These are phyloP conservation scores for Didymella lethalis DNA, from an alignment of 2,329 filamentous ascomycete species.

Conservation along the genomic window DNA sequence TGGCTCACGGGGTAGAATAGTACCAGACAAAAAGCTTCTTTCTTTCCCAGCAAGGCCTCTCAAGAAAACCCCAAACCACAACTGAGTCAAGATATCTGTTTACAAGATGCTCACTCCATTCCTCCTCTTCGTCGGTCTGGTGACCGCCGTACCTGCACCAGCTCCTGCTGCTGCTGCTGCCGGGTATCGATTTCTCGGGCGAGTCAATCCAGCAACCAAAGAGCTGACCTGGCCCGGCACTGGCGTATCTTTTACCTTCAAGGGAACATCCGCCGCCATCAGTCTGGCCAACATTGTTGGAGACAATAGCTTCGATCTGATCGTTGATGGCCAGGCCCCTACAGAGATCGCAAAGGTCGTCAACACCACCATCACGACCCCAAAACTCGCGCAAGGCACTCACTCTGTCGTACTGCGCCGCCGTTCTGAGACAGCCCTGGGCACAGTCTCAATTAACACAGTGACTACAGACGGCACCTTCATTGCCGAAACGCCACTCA, in stretches of 20 bases:
- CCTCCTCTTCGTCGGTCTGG: slow-evolving; percentile 10
- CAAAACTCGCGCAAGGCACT: slow-evolving; percentile 42
- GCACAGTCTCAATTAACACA: slow-evolving; percentile 45
- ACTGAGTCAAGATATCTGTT: background rate
- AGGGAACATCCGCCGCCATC: slow-evolving; percentile 52
- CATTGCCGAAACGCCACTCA: slow-evolving; percentile 26
- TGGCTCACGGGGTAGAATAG: background rate
- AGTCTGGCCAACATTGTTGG: slow-evolving; percentile 43
- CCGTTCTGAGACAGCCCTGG: slow-evolving; percentile 49
- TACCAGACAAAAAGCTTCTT: background rate
- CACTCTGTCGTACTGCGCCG: slow-evolving; percentile 53
- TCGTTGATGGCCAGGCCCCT: slow-evolving; percentile 41
- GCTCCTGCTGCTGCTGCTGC: slow-evolving; percentile 10
- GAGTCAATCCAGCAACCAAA: slow-evolving; percentile 54
- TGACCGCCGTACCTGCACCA: slow-evolving; percentile 5
- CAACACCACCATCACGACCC: slow-evolving; percentile 43
- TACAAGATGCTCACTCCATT: slow-evolving; percentile 10
- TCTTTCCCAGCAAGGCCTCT: background rate
- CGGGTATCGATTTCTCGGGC: slow-evolving; percentile 41
- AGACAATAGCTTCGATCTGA: slow-evolving; percentile 46
- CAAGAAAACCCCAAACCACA: background rate
- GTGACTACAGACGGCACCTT: slow-evolving; percentile 42
- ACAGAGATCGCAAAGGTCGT: slow-evolving; percentile 39
- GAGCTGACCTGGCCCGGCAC: slow-evolving; percentile 58
- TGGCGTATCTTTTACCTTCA: slow-evolving; percentile 54